Evolutionary conservation across 176 grass and related monocot genomes (phyloP).

Genomic region (Saccharum spontaneum): DNA sequence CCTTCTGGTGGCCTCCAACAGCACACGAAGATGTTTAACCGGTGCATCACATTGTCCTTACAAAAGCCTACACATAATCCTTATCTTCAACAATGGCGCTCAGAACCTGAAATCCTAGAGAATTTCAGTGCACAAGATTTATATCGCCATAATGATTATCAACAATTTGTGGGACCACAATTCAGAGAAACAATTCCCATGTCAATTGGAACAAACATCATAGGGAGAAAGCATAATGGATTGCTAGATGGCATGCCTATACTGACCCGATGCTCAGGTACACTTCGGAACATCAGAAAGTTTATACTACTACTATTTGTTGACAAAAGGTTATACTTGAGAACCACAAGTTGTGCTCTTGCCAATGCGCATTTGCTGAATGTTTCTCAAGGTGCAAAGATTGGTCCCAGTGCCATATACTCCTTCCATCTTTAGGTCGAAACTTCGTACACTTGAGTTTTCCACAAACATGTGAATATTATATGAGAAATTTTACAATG

Average conservation of each 20-base stretch:
- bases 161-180: background rate
- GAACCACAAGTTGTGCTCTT: background rate
- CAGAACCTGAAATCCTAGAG: conserved; percentile 23
- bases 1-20: background rate
- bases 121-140: background rate
- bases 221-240: conserved; percentile 22
- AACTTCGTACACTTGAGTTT: too few species aligned
- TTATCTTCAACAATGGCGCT: conserved; percentile 31
- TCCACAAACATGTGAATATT: too few species aligned
- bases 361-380: background rate
- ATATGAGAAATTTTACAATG: too few species aligned
- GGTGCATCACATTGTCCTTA: background rate
- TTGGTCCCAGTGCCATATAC: background rate
- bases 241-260: background rate
- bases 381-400: background rate
- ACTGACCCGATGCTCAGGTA: conserved; percentile 34
- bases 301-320: background rate
- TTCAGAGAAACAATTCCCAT: background rate
- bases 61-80: conserved; percentile 23
- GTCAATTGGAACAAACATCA: background rate
- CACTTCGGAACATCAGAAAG: background rate
- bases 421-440: background rate
- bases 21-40: background rate
- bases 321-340: background rate
- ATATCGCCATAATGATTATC: background rate